Evolutionary conservation across 768 basidiomycete genomes (phyloP), one percentile per base, ranked within the genome.

Genomic region (Polyporus arcularius): DNA sequence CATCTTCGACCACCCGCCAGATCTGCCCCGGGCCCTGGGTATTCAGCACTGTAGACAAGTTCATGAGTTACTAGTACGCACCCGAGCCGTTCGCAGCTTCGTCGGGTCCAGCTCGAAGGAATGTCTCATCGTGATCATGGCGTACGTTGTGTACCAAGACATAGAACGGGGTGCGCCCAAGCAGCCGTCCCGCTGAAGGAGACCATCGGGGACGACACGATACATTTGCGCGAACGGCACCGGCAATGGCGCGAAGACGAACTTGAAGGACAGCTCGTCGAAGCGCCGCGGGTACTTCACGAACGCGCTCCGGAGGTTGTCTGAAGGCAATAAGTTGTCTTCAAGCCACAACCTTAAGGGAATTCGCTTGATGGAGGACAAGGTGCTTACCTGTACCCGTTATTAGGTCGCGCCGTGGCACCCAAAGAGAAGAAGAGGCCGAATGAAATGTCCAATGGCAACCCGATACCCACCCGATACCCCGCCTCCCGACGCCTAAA

Each of bases 71-170:
- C 67, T 9, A 21, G 5, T 4, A n/a, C 16, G 9, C 21, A 32
- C 5, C 28, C 30, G 4, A 31, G 50, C 3, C 40, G 6, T 31
- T 31, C n/a, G 31, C 57, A 94, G 92, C 55, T 93, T 85, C 68
- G 80, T 97, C 56, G 96, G 98, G 8, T 91, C 87, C 9, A 76
- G 80, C 16, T 77, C 81, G 2, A 90, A 89, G 68, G 96, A 96
- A 9, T 98, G 95, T 0, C 74, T 93, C 45, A 80, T 94, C 8
- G 76, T 89, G 1, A 93, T 92, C 0, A 93, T 94, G 89, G 90
- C 92, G 0, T 79, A 92, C 71, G 80, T 94, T 59, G 69, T 72
- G 30, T 86, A 92, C 67, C 54, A 82, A 78, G 51, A 57, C 55
- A 53, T 50, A 9, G 48, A 64, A 4, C 41, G 61, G 1, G 45